Base-by-base conservation (phyloP, 1,284 basidiomycete species). In the Ustilago hordei region DNA sequence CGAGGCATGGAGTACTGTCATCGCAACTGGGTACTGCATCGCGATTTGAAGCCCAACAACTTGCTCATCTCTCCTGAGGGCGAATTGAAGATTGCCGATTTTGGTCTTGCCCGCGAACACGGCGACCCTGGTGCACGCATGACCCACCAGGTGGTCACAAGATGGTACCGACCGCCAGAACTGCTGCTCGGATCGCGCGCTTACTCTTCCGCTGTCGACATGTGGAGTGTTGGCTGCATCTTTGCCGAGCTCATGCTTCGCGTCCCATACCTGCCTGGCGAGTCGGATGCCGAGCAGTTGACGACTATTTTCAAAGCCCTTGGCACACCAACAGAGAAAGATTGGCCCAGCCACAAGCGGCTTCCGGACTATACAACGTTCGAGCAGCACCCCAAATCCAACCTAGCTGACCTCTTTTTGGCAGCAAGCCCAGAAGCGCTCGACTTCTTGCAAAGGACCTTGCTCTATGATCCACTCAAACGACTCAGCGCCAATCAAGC, bases 1-100 rank as follows among this genome's bases (percentile, higher is more conserved):
- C 91, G 95, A 48, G 97, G 97, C 1, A 89, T 99, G 23, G 96
- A 98, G 86, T 99, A 97, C 86, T 98, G 96, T 81, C 97, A 99
- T 86, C 89, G 95, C 55, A 94, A 95, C 85, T 96, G 92, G 84
- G 91, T 98, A 59, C 88, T 99, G 45, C 97, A 99, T 87, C 91
- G 97, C 63, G 97, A 99, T 89, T 87, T 99, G 80, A 99, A 99
- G 87, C 96, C 97, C 4, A 99, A 98, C 88, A 99, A 99, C 88
- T 90, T 99, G 88, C 91, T 99, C 79, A 94, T 99, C 64, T 91
- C 94, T 0, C 91, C 93, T 0, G 90, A 93, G 57, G 97, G 97
- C 0, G 92, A 94, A 65, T 91, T 99, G 74, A 99, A 99, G 87
- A 91, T 99, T 73, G 97, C 97, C 31, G 97, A 99, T 91, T 99